Evolutionary conservation across 163 green algal species (phyloP).

Genomic region (Picocystis sp.): DNA sequence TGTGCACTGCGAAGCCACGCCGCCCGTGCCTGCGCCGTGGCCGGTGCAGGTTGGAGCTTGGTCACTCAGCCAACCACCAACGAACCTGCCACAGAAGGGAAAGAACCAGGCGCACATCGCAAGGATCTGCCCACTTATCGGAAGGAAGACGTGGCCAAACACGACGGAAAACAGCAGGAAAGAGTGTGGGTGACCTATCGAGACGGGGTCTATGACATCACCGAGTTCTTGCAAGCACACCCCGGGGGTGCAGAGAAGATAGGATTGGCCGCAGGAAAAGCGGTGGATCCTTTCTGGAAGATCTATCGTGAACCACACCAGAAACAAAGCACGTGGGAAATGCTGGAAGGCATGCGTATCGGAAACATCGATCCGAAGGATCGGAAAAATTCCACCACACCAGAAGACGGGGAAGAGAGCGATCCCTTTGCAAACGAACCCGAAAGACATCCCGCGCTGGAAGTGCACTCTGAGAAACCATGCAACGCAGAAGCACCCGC

Average conservation of each 20-base stretch:
- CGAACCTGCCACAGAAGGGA: too few relatives aligned
- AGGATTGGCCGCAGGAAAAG: slow-evolving; percentile 65
- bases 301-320: slow-evolving; percentile 35
- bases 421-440: slow-evolving; percentile 57
- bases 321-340: slow-evolving; percentile 35
- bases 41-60: too few relatives aligned
- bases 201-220: slow-evolving; percentile 75
- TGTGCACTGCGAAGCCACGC: too few relatives aligned
- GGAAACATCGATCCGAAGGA: slow-evolving; percentile 51
- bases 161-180: too few relatives aligned
- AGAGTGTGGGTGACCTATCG: slow-evolving; percentile 18
- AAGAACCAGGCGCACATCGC: too few relatives aligned
- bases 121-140: too few relatives aligned
- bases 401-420: slow-evolving; percentile 6
- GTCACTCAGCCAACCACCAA: too few relatives aligned
- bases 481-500: slow-evolving; percentile 54
- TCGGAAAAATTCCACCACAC: slow-evolving; percentile 13
- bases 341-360: slow-evolving; percentile 61
- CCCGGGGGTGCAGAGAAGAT: slow-evolving; percentile 54
- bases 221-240: slow-evolving; percentile 55
- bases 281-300: slow-evolving; percentile 76
- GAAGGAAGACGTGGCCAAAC: too few relatives aligned
- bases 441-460: slow-evolving; percentile 30
- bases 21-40: too few relatives aligned
- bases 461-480: slow-evolving; percentile 37